Evolutionary conservation across 2,329 filamentous ascomycete genomes (phyloP).

Genomic region (Nannizziopsis barbatae): DNA sequence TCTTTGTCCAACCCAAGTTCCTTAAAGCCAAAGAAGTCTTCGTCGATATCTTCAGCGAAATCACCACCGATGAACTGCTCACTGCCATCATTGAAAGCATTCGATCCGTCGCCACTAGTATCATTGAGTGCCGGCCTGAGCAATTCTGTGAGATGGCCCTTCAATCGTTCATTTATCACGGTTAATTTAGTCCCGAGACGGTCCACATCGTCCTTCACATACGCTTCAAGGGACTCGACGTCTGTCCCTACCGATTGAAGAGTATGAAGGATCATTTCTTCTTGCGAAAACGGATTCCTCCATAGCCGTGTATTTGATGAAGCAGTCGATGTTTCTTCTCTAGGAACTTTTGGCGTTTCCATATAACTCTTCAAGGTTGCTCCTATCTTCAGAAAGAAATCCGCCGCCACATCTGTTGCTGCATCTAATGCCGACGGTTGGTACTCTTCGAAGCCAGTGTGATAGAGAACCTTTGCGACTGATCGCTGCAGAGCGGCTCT

Average conservation of each 20-base stretch:
- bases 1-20: slow-evolving; percentile 86
- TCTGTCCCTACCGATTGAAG: slow-evolving; percentile 75
- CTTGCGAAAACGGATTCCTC: slow-evolving; percentile 62
- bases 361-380: slow-evolving; percentile 70
- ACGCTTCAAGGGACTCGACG: slow-evolving; percentile 67
- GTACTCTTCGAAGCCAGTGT: slow-evolving; percentile 91
- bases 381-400: slow-evolving; percentile 79
- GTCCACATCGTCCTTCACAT: slow-evolving; percentile 90
- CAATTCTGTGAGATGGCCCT: slow-evolving; percentile 80
- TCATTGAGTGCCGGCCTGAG: slow-evolving; percentile 79
- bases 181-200: slow-evolving; percentile 66
- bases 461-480: slow-evolving; percentile 89
- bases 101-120: slow-evolving; percentile 68
- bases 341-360: slow-evolving; percentile 65
- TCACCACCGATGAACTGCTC: slow-evolving; percentile 95
- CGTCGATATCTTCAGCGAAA: slow-evolving; percentile 93
- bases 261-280: slow-evolving; percentile 79
- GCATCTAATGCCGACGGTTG: slow-evolving; percentile 88
- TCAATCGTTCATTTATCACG: slow-evolving; percentile 89
- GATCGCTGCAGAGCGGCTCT: slow-evolving; percentile 78
- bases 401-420: slow-evolving; percentile 75
- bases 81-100: slow-evolving; percentile 89
- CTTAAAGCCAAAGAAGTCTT: slow-evolving; percentile 98
- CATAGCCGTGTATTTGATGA: slow-evolving; percentile 30
- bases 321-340: slow-evolving; percentile 32